phyloP scores from a whole-genome alignment of 352 stramenopile genomes.

The Aphanomyces astaci region DNA sequence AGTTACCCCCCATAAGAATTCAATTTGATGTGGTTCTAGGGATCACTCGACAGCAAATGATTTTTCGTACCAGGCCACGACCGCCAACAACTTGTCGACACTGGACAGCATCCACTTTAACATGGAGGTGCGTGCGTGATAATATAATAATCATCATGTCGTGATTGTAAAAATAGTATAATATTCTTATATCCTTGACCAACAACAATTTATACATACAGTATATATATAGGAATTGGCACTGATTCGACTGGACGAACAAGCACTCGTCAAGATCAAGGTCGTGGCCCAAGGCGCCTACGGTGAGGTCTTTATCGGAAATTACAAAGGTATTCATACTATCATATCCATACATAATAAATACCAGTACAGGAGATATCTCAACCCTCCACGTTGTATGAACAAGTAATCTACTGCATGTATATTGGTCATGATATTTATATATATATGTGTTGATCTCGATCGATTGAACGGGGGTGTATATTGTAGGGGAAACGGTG shows the following conservation, averaged over 20 bases:
- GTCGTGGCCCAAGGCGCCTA: slow-evolving; percentile 12
- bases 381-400: too few relatives aligned
- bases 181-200: too few relatives aligned
- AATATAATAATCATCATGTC: not conserved
- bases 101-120: not conserved
- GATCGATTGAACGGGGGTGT: too few relatives aligned
- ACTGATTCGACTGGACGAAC: slow-evolving; percentile 13
- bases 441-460: too few relatives aligned
- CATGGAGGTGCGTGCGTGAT: not conserved
- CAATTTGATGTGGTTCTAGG: not conserved
- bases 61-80: not conserved
- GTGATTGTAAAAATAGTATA: too few relatives aligned
- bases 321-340: slow-evolving; percentile 1
- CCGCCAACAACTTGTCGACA: not conserved
- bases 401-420: too few relatives aligned
- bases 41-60: not conserved
- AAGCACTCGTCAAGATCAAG: slow-evolving; percentile 1
- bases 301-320: not conserved
- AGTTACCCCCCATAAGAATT: not conserved
- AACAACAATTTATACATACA: too few relatives aligned
- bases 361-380: not conserved
- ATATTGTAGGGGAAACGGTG: not conserved
- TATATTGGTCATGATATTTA: too few relatives aligned
- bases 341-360: not conserved
- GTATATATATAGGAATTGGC: slow-evolving; percentile 3